Evolutionary conservation across 345 rosid species (phyloP).

Genomic region (Euclidium syriacum): DNA sequence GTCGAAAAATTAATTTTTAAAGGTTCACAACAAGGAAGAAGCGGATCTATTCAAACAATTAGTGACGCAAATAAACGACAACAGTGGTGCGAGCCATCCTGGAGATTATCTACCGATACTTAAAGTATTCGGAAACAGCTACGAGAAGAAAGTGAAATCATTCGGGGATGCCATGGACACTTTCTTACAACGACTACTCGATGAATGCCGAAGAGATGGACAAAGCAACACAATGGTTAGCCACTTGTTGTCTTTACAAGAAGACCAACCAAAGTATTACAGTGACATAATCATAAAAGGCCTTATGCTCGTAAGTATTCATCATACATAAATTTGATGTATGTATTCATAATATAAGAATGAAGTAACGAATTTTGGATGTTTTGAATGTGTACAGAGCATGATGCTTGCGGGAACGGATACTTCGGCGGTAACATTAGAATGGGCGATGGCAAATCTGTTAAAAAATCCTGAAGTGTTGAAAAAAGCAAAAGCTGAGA

Average conservation of each 20-base stretch:
- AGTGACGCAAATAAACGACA: conserved; percentile 2
- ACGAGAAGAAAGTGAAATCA: conserved; percentile 18
- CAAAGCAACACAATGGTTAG: conserved; percentile 40
- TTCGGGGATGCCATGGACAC: conserved; percentile 26
- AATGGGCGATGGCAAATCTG: conserved; percentile 53
- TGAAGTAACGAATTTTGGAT: not conserved
- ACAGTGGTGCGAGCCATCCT: conserved; percentile 32
- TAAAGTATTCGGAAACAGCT: conserved; percentile 29
- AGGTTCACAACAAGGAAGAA: conserved; percentile 22
- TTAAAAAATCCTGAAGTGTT: conserved; percentile 31
- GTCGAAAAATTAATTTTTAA: not conserved
- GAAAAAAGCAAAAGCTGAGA: conserved; percentile 34
- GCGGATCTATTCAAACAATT: conserved; percentile 26
- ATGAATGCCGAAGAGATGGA: conserved; percentile 29
- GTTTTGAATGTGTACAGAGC: conserved; percentile 16
- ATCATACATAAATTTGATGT: not conserved
- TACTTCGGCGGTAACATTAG: conserved; percentile 43
- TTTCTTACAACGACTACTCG: conserved; percentile 38
- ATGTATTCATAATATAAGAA: not conserved
- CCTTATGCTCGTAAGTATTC: conserved; percentile 33
- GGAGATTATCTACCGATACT: conserved; percentile 37
- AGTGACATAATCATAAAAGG: conserved; percentile 50
- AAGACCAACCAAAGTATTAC: conserved; percentile 39
- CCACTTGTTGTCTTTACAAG: conserved; percentile 36
- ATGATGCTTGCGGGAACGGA: conserved; percentile 48